These are phyloP conservation scores for Phaseolus lunatus DNA, from an alignment of 306 rosid genomes.

Conservation along the genomic window DNA sequence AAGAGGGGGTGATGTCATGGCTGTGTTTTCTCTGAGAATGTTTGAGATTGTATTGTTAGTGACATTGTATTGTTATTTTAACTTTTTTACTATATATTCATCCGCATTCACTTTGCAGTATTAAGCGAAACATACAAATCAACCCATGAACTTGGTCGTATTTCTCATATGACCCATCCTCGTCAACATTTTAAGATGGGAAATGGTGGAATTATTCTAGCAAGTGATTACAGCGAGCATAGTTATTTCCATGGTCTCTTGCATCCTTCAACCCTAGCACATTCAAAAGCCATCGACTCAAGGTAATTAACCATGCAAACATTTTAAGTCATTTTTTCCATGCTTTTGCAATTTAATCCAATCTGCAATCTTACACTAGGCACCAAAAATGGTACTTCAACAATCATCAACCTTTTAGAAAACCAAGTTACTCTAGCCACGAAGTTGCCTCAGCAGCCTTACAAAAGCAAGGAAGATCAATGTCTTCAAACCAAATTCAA, in stretches of 20 bases:
- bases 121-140: constrained; percentile 46
- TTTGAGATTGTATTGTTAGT: not conserved
- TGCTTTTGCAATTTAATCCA: constrained; percentile 1
- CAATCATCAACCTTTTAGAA: constrained; percentile 46
- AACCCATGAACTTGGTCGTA: constrained; percentile 34
- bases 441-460: constrained; percentile 45
- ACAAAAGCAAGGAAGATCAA: constrained; percentile 45
- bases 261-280: constrained; percentile 41
- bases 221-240: constrained; percentile 39
- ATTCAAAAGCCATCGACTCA: constrained; percentile 43
- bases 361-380: constrained; percentile 39
- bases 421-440: constrained; percentile 45
- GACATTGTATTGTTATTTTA: not conserved
- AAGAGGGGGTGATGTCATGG: not conserved
- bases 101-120: constrained; percentile 40
- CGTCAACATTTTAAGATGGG: constrained; percentile 62
- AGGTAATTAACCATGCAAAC: constrained; percentile 48
- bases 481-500: constrained; percentile 41
- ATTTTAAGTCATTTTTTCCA: not conserved
- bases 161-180: constrained; percentile 38
- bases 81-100: not conserved
- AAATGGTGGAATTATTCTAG: constrained; percentile 63
- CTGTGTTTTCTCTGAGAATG: not conserved
- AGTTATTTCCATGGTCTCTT: constrained; percentile 44
- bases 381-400: constrained; percentile 50